Evolutionary conservation across 495 filamentous ascomycete species (phyloP).

Genomic region (Thermothielavioides terrestris): DNA sequence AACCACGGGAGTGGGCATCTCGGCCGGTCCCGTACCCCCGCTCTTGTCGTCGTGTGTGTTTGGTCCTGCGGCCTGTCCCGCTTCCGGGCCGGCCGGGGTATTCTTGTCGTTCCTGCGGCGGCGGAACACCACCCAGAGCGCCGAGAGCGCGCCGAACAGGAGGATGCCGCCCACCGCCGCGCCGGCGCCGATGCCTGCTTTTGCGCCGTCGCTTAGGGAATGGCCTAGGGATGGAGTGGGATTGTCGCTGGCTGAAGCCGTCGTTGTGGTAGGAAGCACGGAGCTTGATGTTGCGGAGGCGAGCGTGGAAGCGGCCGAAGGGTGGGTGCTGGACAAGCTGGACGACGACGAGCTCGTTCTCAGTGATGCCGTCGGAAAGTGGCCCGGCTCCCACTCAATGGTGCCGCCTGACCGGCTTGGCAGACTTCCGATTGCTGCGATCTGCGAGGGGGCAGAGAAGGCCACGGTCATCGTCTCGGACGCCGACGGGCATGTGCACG

Average conservation of each 20-base stretch:
- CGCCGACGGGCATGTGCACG: slow-evolving; percentile 18
- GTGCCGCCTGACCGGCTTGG: slow-evolving; percentile 16
- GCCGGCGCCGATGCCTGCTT: slow-evolving; percentile 19
- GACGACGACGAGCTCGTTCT: not conserved
- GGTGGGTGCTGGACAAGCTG: not conserved
- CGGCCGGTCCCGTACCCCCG: not conserved
- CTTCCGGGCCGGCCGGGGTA: not conserved
- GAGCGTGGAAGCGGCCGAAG: not conserved
- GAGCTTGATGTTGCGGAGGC: not conserved
- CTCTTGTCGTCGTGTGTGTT: not conserved
- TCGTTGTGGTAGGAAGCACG: no score
- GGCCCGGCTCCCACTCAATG: slow-evolving; percentile 21
- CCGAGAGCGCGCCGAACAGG: slow-evolving; percentile 10
- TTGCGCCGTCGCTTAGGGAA: slow-evolving; percentile 10
- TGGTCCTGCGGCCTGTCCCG: not conserved
- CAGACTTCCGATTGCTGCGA: slow-evolving; percentile 19
- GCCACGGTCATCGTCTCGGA: slow-evolving; percentile 5
- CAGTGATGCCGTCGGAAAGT: slow-evolving; percentile 10
- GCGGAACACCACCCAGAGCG: slow-evolving; percentile 7
- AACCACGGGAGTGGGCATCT: slow-evolving; percentile 2
- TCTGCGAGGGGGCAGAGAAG: slow-evolving; percentile 13
- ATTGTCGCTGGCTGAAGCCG: not conserved
- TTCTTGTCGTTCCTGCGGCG: slow-evolving; percentile 2
- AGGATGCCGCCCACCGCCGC: slow-evolving; percentile 5
- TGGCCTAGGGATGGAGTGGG: not conserved